Conservation (phyloP, 805 yeast genomes). For the Yamadazyma ubonensis region DNA sequence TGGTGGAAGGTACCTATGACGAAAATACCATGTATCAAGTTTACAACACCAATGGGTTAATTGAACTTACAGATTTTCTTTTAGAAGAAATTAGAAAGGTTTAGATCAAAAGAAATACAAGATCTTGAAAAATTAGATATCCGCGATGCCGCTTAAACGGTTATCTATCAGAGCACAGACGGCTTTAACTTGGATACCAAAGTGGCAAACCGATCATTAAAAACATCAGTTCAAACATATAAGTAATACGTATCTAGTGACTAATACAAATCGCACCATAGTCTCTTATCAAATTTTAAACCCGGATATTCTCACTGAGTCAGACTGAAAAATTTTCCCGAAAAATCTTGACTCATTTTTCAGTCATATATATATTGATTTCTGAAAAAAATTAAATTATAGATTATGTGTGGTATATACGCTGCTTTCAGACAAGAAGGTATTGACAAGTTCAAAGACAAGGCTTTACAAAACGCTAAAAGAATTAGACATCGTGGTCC, state of each 20-base stretch:
- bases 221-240: no score
- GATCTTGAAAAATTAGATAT: no score
- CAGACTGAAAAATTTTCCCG: constrained; percentile 6
- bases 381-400: no score
- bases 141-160: no score
- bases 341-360: constrained; percentile 5
- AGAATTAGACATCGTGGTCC: constrained; percentile 99
- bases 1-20: constrained; percentile 56
- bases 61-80: constrained; percentile 52
- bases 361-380: background rate
- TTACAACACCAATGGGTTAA: constrained; percentile 30
- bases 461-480: constrained; percentile 87
- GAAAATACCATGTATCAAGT: constrained; percentile 58
- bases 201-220: no score
- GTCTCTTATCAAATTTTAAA: background rate
- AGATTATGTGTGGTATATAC: constrained; percentile 92
- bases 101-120: no score
- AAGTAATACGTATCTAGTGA: no score
- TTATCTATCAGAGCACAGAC: no score
- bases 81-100: constrained; percentile 32
- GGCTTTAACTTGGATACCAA: no score
- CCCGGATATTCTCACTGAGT: background rate
- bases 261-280: background rate
- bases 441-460: constrained; percentile 75
- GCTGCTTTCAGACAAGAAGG: constrained; percentile 86